These are phyloP conservation scores for Ceratobasidium papillatum DNA, from an alignment of 1,284 basidiomycete species.

Conservation along the genomic window DNA sequence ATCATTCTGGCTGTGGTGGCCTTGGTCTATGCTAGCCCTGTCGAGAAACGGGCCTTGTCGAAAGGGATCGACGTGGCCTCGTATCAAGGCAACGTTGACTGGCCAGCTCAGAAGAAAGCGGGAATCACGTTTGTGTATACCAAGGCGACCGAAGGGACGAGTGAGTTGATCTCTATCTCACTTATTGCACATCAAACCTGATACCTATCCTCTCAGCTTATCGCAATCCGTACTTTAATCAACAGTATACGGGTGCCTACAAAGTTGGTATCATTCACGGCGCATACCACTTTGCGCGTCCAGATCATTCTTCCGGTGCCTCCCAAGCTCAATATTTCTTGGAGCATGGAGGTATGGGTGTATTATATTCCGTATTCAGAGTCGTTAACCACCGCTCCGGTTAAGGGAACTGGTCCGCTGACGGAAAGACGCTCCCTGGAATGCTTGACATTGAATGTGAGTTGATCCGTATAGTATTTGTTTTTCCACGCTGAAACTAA, in stretches of 20 bases:
- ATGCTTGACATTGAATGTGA: conserved; percentile 69
- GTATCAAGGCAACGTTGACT: conserved; percentile 64
- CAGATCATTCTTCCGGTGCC: conserved; percentile 60
- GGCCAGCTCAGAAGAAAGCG: conserved; percentile 62
- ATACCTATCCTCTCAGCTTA: conserved; percentile 47
- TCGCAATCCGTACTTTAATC: conserved; percentile 56
- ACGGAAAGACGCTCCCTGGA: conserved; percentile 70
- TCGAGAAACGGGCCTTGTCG: conserved; percentile 52
- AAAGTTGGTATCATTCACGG: conserved; percentile 66
- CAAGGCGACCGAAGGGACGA: conserved; percentile 75
- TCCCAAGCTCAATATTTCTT: conserved; percentile 69
- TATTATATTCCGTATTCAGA: conserved; percentile 53
- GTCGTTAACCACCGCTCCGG: conserved; percentile 49
- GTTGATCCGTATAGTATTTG: conserved; percentile 51
- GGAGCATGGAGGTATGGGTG: conserved; percentile 62
- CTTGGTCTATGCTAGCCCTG: conserved; percentile 41
- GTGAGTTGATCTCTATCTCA: conserved; percentile 50
- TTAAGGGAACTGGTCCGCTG: conserved; percentile 67
- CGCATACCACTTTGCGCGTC: conserved; percentile 68
- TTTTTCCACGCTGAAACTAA: neutral
- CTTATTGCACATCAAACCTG: neutral
- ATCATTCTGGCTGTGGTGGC: neutral
- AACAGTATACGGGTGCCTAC: conserved; percentile 64
- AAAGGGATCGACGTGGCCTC: conserved; percentile 59
- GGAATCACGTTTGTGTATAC: conserved; percentile 70